phyloP scores from a whole-genome alignment of 306 rosid genomes.

The Vicia faba region DNA sequence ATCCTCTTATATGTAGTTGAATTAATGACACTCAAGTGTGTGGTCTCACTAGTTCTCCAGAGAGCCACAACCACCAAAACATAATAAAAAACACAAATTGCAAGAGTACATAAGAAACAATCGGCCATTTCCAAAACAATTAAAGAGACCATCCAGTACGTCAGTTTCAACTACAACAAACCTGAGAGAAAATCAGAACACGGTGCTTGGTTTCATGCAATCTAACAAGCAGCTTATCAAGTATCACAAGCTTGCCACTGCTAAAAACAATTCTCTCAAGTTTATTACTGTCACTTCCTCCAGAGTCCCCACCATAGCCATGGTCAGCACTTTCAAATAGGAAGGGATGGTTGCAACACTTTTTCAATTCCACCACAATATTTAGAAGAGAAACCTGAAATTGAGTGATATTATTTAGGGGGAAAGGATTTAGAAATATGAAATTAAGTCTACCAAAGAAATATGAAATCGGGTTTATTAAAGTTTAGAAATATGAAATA shows the following conservation, averaged over 20 bases:
- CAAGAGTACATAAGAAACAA: slow-evolving; percentile 9
- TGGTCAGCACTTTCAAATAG: slow-evolving; percentile 99
- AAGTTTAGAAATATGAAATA: too few species aligned
- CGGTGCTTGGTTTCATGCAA: slow-evolving; percentile 97
- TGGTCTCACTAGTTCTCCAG: neutral
- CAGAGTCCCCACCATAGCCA: slow-evolving; percentile 95
- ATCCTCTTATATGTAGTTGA: neutral
- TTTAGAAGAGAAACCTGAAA: slow-evolving; percentile 94
- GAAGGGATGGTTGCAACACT: slow-evolving; percentile 99
- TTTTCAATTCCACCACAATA: slow-evolving; percentile 97
- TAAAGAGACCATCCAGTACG: slow-evolving; percentile 20
- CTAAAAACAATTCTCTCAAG: slow-evolving; percentile 90
- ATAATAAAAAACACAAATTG: neutral
- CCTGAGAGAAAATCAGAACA: slow-evolving; percentile 97
- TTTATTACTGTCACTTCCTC: slow-evolving; percentile 72
- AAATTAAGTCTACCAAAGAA: too few species aligned
- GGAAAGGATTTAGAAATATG: neutral
- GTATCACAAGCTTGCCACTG: slow-evolving; percentile 97
- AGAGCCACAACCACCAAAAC: neutral
- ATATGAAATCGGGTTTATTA: too few species aligned
- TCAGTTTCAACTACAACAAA: slow-evolving; percentile 45
- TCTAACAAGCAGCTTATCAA: slow-evolving; percentile 88
- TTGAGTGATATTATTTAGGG: slow-evolving; percentile 1
- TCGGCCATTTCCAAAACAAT: neutral
- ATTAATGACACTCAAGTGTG: neutral